Base-by-base conservation (phyloP, 495 filamentous ascomycete genomes). In the Lasiosphaeria miniovina region DNA sequence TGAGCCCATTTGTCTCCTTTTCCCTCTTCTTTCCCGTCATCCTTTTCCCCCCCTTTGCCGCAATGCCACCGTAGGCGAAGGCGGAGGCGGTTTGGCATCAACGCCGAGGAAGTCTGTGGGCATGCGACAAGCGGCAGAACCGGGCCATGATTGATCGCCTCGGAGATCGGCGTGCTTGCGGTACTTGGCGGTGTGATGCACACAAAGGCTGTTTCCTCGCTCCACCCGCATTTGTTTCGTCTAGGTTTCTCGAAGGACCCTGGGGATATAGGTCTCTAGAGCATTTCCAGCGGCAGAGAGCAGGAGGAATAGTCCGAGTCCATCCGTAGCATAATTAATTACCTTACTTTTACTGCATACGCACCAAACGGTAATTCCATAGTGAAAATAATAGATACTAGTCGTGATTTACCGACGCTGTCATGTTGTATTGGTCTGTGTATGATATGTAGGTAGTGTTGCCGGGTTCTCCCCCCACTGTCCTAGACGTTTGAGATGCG, bases 401-500 rank as follows among this genome's bases (percentile, higher is more conserved):
- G 24, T 24, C 24, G 24, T 24, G 24, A 24, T 24, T 24, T 24
- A 24, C 24, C 24, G 24, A 24, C 24, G 24, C 24, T 24, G 24
- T 24, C 24, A 24, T 24, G 24, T 24, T 24, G 24, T 24, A 24
- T 24, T 24, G 24, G 24, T 2, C 24, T 24, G 24, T 24, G 24
- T 24, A 24, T 24, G 24, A 24, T 24, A 24, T 24, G 24, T 24
- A 24, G 24, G 24, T 24, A 24, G 41, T 45, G 41, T 45, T n/a
- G 10, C 41, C 41, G 10, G 41, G 41, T 24, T 24, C 24, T 40
- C 49, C 32, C 45, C 49, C 54, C 49, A 32, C 17, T 40, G 40
- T 50, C 52, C 33, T 46, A 7, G 55, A 45, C 48, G 61, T 63
- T 63, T 63, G 61, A 63, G 59, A 50, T 55, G 61, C 52, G 61